Evolutionary conservation across 2,329 filamentous ascomycete species (phyloP), one percentile per base, ranked within the genome.

Genomic region (Ophiostoma sp.): DNA sequence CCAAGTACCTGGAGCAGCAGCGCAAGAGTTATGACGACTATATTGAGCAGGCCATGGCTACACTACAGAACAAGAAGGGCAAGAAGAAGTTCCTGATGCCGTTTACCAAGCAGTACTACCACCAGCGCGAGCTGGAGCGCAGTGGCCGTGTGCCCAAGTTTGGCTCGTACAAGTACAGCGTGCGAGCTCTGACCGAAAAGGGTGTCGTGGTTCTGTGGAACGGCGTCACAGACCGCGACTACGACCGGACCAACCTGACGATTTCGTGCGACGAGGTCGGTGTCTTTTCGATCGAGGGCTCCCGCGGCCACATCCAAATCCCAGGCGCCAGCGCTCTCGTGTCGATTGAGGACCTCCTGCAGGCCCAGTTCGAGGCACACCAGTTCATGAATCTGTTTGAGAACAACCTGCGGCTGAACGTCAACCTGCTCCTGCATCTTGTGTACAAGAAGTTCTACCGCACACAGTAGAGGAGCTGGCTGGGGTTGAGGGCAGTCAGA

Each of bases 391-490:
- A 92, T 75, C 83, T 98, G 70, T 99, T 99, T 75, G 92, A 96
- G 77, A 89, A 89, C 67, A 86, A 85, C 72, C 83, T 97, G 76
- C 89, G 90, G 79, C 85, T 99, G 75, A 98, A 98, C 78, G 95
- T 99, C 75, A 99, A 99, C 81, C 79, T 99, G 76, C 87, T 99
- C 80, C 83, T 99, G 82, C 95, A 99, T 84, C 83, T 98, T 78
- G 86, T 99, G 73, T 98, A 98, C 83, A 96, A 96, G 86, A 99
- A 99, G 84, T 99, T 99, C 79, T 99, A 99, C 77, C 82, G 87
- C 71, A 89, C 87, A 70, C 86, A 89, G 75, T 88, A 65, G 60
- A 27, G 27, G 27, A 27, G 27, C 18, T 52, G 62, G 44, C n/a
- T n/a, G 36, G 58, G 2, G 3, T 18, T 5, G n/a, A 18, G 52